Base-by-base conservation (phyloP, 352 stramenopile species). In the Pythium aristosporum region DNA sequence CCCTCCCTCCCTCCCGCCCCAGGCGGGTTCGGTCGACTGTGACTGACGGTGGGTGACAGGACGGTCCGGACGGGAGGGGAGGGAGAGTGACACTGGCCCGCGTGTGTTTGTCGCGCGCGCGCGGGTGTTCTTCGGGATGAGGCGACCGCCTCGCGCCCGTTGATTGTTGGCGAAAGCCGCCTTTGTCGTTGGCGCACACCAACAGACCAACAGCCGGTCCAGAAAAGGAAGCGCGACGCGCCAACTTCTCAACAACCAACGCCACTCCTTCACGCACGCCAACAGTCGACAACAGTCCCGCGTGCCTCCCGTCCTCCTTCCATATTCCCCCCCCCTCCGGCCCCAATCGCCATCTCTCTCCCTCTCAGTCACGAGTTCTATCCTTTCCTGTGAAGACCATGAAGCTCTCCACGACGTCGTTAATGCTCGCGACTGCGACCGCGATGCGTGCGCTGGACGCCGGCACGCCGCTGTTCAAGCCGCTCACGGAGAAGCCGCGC, bases 191-290 rank as follows among this genome's bases (percentile, higher is more conserved):
- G 53, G 13, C 18, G 51, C 39, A 41, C 42, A 43, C 63, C 56
- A 70, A 70, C 63, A 70, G 63, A 43, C 63, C 56, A 70, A 70
- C 63, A 70, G 63, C 63, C 63, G 63, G 63, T 69, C 63, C 57
- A 70, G 50, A 61, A 70, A 62, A 70, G 56, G 63, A 65, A 62
- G 50, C 55, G 48, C 52, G 46, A 20, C 59, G 50, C 59, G 13
- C 59, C 39, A 39, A 34, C 28, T 32, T 37, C 21, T 36, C 42
- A 37, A 16, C 37, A 10, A 30, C 37, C 42, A 52, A 42, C 41
- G 43, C 54, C 16, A 21, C 30, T 7, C 61, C 37, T 41, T 30
- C 25, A n/a, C 57, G 21, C 37, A 64, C 57, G 37, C 57, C 57
- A 57, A 50, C 47, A 56, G 9, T 37, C 52, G 34, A 58, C 52